Evolutionary conservation across 352 stramenopile genomes (phyloP).

Genomic region (Pythium angustatum): DNA sequence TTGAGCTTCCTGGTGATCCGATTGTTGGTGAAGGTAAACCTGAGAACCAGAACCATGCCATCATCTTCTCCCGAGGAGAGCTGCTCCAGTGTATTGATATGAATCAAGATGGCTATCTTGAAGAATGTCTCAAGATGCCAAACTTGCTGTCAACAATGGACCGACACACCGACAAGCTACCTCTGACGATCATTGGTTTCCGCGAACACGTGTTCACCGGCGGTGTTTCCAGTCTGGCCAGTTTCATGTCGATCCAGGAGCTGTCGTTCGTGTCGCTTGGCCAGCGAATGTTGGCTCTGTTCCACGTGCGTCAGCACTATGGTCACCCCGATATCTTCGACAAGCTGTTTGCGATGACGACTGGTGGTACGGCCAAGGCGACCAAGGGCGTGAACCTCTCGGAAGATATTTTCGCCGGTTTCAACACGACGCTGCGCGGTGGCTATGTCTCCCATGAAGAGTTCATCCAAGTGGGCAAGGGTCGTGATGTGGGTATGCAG

Average conservation of each 20-base stretch:
- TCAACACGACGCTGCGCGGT: slow-evolving; percentile 80
- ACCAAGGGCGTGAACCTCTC: slow-evolving; percentile 86
- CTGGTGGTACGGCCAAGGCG: slow-evolving; percentile 77
- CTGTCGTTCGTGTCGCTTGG: slow-evolving; percentile 82
- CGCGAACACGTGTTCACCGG: slow-evolving; percentile 86
- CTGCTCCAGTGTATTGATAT: slow-evolving; percentile 91
- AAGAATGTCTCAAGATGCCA: slow-evolving; percentile 82
- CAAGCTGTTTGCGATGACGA: slow-evolving; percentile 85
- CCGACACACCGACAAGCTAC: slow-evolving; percentile 59
- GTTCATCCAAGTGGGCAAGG: slow-evolving; percentile 93
- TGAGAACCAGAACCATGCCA: slow-evolving; percentile 89
- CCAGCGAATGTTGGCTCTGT: slow-evolving; percentile 78
- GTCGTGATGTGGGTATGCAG: slow-evolving; percentile 98
- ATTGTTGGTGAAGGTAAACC: slow-evolving; percentile 88
- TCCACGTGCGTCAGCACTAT: slow-evolving; percentile 84
- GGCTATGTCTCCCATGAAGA: slow-evolving; percentile 78
- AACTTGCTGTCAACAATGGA: slow-evolving; percentile 85
- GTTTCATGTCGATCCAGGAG: slow-evolving; percentile 89
- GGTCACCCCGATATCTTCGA: slow-evolving; percentile 90
- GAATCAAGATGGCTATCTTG: slow-evolving; percentile 88
- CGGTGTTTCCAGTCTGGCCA: slow-evolving; percentile 79
- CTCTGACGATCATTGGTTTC: slow-evolving; percentile 85
- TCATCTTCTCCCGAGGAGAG: slow-evolving; percentile 87
- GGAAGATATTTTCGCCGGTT: slow-evolving; percentile 90
- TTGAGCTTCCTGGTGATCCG: slow-evolving; percentile 80